Evolutionary conservation across 768 basidiomycete species (phyloP).

Genomic region (Naematelia encephala): DNA sequence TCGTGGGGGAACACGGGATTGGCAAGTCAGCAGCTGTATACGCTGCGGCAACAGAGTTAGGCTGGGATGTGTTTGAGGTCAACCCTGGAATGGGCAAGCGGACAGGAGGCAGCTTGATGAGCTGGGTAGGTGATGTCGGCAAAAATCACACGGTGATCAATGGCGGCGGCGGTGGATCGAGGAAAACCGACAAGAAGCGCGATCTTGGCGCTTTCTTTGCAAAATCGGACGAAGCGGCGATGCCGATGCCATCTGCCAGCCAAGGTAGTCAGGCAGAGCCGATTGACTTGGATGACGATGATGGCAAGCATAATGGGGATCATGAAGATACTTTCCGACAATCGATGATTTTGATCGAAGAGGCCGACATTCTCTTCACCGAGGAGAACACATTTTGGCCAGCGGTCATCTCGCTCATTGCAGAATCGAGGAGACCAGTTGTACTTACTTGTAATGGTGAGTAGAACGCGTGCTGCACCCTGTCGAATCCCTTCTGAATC

Average conservation of each 20-base stretch:
- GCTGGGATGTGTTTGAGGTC: constrained; percentile 95
- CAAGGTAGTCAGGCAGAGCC: constrained; percentile 20
- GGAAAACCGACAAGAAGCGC: constrained; percentile 2
- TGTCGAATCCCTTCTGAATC: constrained; percentile 1
- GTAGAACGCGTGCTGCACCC: constrained; percentile 43
- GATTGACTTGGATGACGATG: constrained; percentile 19
- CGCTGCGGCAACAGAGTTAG: constrained; percentile 88
- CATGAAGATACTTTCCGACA: constrained; percentile 57
- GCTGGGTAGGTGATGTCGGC: constrained; percentile 84
- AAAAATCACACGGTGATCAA: constrained; percentile 75
- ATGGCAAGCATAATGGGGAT: constrained; percentile 1
- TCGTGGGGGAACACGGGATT: constrained; percentile 73
- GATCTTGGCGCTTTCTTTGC: constrained; percentile 2
- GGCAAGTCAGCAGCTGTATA: constrained; percentile 93
- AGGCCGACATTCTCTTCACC: constrained; percentile 87
- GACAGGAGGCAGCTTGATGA: constrained; percentile 70
- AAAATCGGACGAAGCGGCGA: neutral
- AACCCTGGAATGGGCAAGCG: constrained; percentile 92
- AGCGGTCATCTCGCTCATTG: constrained; percentile 73
- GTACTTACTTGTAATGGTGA: constrained; percentile 93
- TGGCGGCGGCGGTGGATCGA: constrained; percentile 23
- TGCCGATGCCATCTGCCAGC: constrained; percentile 1
- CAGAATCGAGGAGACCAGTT: constrained; percentile 78
- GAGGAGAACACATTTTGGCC: constrained; percentile 81
- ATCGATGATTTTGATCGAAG: constrained; percentile 86